These are phyloP conservation scores for Ulota crispa DNA, from an alignment of 225 moss, liverwort and hornwort species.

Conservation along the genomic window DNA sequence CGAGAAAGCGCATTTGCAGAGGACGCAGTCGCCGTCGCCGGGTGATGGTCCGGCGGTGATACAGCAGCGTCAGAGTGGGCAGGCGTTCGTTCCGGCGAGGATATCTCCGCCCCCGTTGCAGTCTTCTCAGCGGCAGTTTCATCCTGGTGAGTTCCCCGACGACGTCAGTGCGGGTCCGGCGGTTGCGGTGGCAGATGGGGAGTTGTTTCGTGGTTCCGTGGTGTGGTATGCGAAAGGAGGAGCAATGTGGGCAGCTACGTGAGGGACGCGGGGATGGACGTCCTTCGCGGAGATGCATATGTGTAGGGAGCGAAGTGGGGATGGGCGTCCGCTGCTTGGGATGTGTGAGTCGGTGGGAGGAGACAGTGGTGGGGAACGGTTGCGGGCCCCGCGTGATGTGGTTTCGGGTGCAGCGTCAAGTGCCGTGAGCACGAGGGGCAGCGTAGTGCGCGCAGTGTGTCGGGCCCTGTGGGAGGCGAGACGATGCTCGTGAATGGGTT, in stretches of 20 bases:
- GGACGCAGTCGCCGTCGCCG: constrained; percentile 52
- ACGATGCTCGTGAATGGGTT: background rate
- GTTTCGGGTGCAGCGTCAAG: background rate
- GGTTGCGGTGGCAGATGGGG: constrained; percentile 30
- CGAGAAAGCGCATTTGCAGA: constrained; percentile 59
- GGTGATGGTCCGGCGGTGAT: constrained; percentile 49
- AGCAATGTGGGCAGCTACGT: background rate
- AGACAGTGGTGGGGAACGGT: background rate
- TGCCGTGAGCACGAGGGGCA: background rate
- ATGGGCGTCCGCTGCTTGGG: background rate
- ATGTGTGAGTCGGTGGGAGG: background rate
- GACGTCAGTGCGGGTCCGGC: constrained; percentile 12
- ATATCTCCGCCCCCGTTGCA: constrained; percentile 66
- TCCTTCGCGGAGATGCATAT: background rate
- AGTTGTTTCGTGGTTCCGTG: background rate
- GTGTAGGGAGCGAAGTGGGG: background rate
- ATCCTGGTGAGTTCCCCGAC: constrained; percentile 47
- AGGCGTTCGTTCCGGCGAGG: constrained; percentile 50
- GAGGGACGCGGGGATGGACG: background rate
- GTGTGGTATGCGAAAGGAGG: background rate
- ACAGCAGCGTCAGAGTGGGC: constrained; percentile 59
- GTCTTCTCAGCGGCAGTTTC: constrained; percentile 63
- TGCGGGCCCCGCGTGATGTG: background rate
- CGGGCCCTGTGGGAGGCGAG: background rate
- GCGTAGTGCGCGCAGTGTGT: background rate